phyloP scores from a whole-genome alignment of 1,139 yeast species.

The Suhomyces terraborum region DNA sequence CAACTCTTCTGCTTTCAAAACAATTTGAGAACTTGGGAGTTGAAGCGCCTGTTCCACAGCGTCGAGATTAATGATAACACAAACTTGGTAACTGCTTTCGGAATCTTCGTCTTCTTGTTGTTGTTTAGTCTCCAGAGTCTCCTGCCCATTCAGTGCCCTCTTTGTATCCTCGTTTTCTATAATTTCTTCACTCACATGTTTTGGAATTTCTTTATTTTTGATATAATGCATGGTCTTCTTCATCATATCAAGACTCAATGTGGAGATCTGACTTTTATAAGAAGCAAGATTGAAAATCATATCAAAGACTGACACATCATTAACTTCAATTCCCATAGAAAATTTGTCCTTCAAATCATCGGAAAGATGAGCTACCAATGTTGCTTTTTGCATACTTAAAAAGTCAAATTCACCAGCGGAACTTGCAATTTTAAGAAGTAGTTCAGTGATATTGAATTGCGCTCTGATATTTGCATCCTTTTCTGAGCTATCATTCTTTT shows the following conservation, averaged over 20 bases:
- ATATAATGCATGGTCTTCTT: slow-evolving; percentile 4
- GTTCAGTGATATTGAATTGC: slow-evolving; percentile 10
- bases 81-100: slow-evolving; percentile 3
- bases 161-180: background rate
- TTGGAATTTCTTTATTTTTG: background rate
- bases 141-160: background rate
- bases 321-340: slow-evolving; percentile 17
- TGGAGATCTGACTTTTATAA: slow-evolving; percentile 29
- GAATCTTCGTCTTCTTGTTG: background rate
- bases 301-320: slow-evolving; percentile 16
- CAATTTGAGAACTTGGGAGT: slow-evolving; percentile 9
- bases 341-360: slow-evolving; percentile 16
- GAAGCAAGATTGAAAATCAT: slow-evolving; percentile 24
- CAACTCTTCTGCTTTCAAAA: slow-evolving; percentile 2
- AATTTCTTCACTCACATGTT: background rate
- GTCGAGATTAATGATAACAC: slow-evolving; percentile 15
- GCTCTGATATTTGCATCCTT: slow-evolving; percentile 3
- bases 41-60: slow-evolving; percentile 20
- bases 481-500: slow-evolving; percentile 6
- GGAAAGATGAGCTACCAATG: slow-evolving; percentile 11
- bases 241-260: slow-evolving; percentile 19
- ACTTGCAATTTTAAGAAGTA: slow-evolving; percentile 12
- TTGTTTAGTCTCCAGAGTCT: too few relatives aligned
- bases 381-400: slow-evolving; percentile 18
- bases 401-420: slow-evolving; percentile 18